Conservation (phyloP, 768 basidiomycete genomes). For the Cystofilobasidium capitatum region DNA sequence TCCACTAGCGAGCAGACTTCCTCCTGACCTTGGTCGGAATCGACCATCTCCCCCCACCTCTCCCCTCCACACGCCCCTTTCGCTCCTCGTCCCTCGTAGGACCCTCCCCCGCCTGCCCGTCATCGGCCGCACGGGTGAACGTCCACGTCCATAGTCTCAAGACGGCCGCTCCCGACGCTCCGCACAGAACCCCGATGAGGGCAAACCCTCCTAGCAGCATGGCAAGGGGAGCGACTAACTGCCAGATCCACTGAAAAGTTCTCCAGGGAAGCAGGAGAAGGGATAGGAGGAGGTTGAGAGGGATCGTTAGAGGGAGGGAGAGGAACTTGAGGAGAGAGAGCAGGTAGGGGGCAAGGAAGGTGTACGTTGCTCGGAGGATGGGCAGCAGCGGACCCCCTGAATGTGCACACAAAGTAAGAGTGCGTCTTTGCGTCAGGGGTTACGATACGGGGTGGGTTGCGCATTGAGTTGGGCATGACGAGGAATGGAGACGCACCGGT, state of each 20-base stretch:
- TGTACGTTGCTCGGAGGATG: neutral
- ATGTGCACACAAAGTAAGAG: neutral
- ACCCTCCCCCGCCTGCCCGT: no score
- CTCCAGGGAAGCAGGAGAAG: neutral
- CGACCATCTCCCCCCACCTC: no score
- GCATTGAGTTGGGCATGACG: neutral
- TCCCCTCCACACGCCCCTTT: no score
- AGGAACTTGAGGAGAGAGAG: constrained; percentile 6
- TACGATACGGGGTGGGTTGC: neutral
- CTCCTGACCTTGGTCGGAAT: no score
- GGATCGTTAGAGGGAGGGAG: constrained; percentile 12
- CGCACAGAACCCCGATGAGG: neutral
- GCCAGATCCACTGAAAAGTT: neutral
- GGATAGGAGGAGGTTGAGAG: neutral
- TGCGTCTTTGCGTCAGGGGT: neutral
- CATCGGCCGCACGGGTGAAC: no score
- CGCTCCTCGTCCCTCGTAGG: no score
- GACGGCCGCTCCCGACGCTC: neutral
- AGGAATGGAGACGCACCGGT: neutral
- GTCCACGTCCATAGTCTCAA: neutral
- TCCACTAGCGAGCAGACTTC: no score
- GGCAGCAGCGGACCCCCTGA: neutral
- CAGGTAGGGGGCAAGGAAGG: constrained; percentile 10
- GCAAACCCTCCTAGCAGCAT: neutral
- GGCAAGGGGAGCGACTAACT: neutral